Evolutionary conservation across 768 basidiomycete species (phyloP).

Genomic region (Serendipita sp.): DNA sequence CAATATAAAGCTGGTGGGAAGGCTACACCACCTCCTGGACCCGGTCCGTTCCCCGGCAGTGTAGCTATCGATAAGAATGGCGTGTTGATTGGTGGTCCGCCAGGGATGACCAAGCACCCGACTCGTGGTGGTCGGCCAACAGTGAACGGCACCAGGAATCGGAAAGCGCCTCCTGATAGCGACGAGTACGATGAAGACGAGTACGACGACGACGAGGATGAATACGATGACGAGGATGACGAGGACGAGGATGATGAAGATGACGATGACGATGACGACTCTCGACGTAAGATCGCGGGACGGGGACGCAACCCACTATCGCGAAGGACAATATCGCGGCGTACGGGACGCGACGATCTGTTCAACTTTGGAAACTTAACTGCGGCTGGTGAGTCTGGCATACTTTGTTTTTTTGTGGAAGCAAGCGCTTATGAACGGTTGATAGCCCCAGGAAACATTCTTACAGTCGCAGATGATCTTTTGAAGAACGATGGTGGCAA

Average conservation of each 20-base stretch:
- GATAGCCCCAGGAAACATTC: constrained; percentile 75
- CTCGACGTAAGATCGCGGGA: constrained; percentile 15
- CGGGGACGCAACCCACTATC: not conserved
- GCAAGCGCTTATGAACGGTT: constrained; percentile 4
- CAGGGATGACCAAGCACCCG: constrained; percentile 16
- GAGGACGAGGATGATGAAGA: constrained; percentile 39
- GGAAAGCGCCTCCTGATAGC: constrained; percentile 23
- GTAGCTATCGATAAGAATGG: constrained; percentile 94
- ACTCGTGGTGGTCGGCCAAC: constrained; percentile 13
- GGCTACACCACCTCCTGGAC: constrained; percentile 82
- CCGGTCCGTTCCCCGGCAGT: constrained; percentile 95
- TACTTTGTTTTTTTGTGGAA: not conserved
- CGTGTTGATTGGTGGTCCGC: constrained; percentile 36
- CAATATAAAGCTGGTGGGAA: constrained; percentile 82
- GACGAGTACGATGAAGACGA: constrained; percentile 40
- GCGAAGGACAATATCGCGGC: not conserved
- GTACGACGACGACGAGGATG: constrained; percentile 32
- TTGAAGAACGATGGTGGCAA: constrained; percentile 98
- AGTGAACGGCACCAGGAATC: constrained; percentile 21
- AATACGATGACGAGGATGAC: constrained; percentile 39
- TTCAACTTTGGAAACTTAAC: constrained; percentile 74
- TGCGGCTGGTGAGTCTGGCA: constrained; percentile 45
- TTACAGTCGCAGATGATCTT: constrained; percentile 96
- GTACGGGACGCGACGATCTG: constrained; percentile 40
- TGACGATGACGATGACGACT: constrained; percentile 37